Evolutionary conservation across 2,329 filamentous ascomycete species (phyloP).

Genomic region (Xylariaceae sp.): DNA sequence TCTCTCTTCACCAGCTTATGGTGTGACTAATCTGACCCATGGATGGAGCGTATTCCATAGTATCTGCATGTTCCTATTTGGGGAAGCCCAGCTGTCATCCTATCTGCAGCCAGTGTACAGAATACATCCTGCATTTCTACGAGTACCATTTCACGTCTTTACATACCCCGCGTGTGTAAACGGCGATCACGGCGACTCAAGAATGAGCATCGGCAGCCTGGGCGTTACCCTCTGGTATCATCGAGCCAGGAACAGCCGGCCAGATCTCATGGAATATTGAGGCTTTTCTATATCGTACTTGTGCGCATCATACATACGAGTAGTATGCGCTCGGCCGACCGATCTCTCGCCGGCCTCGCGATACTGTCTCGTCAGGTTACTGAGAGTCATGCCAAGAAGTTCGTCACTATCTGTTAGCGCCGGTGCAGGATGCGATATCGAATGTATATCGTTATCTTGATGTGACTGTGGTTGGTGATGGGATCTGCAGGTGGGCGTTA

Average conservation of each 20-base stretch:
- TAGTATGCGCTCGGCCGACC: constrained; percentile 24
- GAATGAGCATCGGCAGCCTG: constrained; percentile 11
- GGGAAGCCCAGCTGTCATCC: constrained; percentile 6
- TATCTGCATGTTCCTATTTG: constrained; percentile 15
- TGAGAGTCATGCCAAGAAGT: constrained; percentile 20
- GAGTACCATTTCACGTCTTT: background rate
- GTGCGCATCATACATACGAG: constrained; percentile 11
- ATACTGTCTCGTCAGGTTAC: constrained; percentile 23
- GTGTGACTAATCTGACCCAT: constrained; percentile 1
- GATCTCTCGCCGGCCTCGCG: constrained; percentile 24
- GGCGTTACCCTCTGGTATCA: constrained; percentile 24
- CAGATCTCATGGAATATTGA: constrained; percentile 15
- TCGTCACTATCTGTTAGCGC: constrained; percentile 22
- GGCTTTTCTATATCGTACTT: constrained; percentile 11
- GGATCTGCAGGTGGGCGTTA: constrained; percentile 26
- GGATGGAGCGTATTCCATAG: background rate
- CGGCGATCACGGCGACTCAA: constrained; percentile 1
- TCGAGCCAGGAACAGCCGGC: constrained; percentile 18
- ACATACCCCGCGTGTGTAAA: background rate
- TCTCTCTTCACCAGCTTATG: background rate
- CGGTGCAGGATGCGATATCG: constrained; percentile 25
- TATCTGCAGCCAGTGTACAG: constrained; percentile 3
- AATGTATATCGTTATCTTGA: constrained; percentile 24
- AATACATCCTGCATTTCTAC: too few relatives aligned
- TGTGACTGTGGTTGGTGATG: constrained; percentile 24